phyloP scores from a whole-genome alignment of 306 rosid genomes.

The Fagus sylvatica region DNA sequence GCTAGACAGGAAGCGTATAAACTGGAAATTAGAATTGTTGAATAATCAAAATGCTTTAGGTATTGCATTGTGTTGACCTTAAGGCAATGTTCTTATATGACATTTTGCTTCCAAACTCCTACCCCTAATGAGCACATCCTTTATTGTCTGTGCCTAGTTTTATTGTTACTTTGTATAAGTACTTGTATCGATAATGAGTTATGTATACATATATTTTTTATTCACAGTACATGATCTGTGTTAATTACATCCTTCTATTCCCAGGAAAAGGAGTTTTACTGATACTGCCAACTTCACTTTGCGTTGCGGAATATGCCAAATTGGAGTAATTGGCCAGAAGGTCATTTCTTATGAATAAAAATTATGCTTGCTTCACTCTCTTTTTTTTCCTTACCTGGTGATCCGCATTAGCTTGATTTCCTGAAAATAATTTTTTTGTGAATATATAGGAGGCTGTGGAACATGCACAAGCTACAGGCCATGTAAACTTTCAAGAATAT shows the following conservation, averaged over 20 bases:
- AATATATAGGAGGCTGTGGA: slow-evolving; percentile 79
- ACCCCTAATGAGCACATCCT: background rate
- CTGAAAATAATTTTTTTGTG: background rate
- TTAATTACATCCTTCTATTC: slow-evolving; percentile 15
- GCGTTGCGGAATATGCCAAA: slow-evolving; percentile 98
- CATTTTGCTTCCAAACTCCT: background rate
- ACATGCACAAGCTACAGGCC: slow-evolving; percentile 91
- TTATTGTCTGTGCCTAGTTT: background rate
- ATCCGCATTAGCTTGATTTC: slow-evolving; percentile 1
- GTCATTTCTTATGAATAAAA: slow-evolving; percentile 36
- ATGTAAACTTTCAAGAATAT: slow-evolving; percentile 91
- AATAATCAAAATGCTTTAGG: background rate
- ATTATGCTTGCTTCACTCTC: slow-evolving; percentile 9
- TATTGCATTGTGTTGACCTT: background rate
- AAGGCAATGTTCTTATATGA: background rate
- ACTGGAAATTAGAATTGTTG: background rate
- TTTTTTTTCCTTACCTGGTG: background rate
- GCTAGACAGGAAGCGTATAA: background rate
- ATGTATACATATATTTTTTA: background rate
- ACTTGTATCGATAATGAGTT: background rate
- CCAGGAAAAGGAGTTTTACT: slow-evolving; percentile 80
- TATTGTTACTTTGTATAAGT: background rate
- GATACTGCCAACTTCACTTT: slow-evolving; percentile 91
- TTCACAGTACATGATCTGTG: slow-evolving; percentile 1
- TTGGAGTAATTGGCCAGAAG: slow-evolving; percentile 87